Base-by-base conservation (phyloP, 2,329 filamentous ascomycete genomes). In the Aspergillus fructus region DNA sequence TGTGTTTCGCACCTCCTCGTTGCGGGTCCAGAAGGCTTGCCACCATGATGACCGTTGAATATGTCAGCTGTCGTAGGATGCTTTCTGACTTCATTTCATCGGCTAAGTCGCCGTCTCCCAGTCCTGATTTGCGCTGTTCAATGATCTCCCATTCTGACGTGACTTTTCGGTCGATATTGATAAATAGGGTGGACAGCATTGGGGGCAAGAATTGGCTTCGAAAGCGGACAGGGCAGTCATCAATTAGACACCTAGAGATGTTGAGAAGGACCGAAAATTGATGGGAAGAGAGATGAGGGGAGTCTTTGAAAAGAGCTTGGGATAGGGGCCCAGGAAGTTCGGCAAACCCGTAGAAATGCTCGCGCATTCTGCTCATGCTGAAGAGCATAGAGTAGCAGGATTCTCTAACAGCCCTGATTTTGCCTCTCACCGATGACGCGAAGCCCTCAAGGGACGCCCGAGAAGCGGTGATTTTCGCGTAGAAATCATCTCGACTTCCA, bases 51-150 rank as follows among this genome's bases (percentile, higher is more conserved):
- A 97, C 91, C 1, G 93, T 91, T 3, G 91, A 91, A 74, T 96
- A 94, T 0, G 93, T 97, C 49, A 97, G 83, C 71, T 97, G 92
- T 19, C 94, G 86, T 46, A 99, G 79, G 30, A 99, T 96, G 69
- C 93, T 97, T 73, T 99, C 94, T 6, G 91, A 88, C 75, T 97
- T 96, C 94, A 99, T 99, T 77, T 99, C 94, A 64, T 97, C 92
- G 1, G 90, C 90, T 53, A 99, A 78, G 59, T 90, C 90, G 55
- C 93, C 91, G 19, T 88, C 87, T 3, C 87, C 87, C 1, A 87
- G 83, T 42, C 84, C 83, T 12, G 86, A 78, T 69, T 79, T 68
- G 67, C 76, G 65, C 71, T 80, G 66, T 59, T 87, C 85, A 57
- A 97, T 85, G 63, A 85, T 85, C 60, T 88, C 85, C 94, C 94